A percentile compares a stretch with the other conserved stretches of the same genome.
Conservation (phyloP, 1,284 basidiomycete genomes). For the Mrakiaceae sp. region DNA sequence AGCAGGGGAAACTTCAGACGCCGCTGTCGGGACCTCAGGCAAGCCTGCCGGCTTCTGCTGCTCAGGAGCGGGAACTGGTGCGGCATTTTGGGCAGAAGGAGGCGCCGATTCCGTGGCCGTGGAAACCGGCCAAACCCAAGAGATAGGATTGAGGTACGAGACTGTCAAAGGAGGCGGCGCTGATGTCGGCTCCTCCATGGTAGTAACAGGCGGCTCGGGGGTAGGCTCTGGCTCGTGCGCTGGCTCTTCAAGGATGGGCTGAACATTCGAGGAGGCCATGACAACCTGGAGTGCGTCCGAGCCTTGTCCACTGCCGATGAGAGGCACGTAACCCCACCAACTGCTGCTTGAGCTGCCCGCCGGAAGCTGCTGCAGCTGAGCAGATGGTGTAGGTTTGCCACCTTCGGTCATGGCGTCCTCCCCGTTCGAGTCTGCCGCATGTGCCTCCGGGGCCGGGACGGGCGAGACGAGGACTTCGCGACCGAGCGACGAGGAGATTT, state of each 20-base stretch:
- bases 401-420: not conserved
- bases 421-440: not conserved
- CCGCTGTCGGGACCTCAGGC: not conserved
- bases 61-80: not conserved
- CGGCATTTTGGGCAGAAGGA: not conserved
- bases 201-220: not conserved
- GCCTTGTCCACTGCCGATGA: not conserved
- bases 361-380: not conserved
- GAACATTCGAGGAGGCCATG: not conserved
- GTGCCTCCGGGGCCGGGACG: not conserved
- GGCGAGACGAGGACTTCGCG: not conserved
- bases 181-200: not conserved
- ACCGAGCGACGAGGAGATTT: not conserved
- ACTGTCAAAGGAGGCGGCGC: not conserved
- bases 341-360: not conserved
- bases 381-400: no score
- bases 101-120: not conserved
- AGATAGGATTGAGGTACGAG: constrained; percentile 9
- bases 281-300: no score
- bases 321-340: constrained; percentile 11
- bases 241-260: not conserved
- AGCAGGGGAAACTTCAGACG: not conserved
- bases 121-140: constrained; percentile 7
- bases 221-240: no score
- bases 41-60: not conserved